Evolutionary conservation across 2,329 filamentous ascomycete genomes (phyloP), one percentile per base, ranked within the genome.

Genomic region (Aureobasidium subglaciale): DNA sequence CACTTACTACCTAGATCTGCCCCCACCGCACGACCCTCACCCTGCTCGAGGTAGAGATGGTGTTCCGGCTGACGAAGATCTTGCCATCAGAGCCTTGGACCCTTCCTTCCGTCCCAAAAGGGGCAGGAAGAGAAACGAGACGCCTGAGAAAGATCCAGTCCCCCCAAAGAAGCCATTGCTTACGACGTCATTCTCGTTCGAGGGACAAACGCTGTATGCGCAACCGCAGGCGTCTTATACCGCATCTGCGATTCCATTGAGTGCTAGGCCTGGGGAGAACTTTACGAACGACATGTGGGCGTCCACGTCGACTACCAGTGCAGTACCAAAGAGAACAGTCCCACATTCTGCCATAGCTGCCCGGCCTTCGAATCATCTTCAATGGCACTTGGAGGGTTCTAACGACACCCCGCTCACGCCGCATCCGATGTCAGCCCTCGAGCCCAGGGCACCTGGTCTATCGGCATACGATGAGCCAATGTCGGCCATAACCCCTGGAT

Each of bases 11-110:
- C 84, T 81, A 15, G 81, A 89, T 32, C 79, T 95, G 22, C 90
- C 90, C 0, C 74, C 78, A 5, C 77, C 80, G 13, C 75, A 80
- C 27, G 80, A 84, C 54, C 82, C 86, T 2, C 76, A 85, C 32
- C 79, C 80, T 24, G 78, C 84, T 35, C 77, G 80, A 29, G 82
- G 83, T 15, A 82, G 91, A 41, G 91, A 96, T 70, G 90, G 89
- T 6, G 89, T 96, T 1, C 80, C 85, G 1, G 73, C 90, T 2
- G 90, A 95, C 67, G 91, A 96, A 68, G 91, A 96, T 69, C 83
- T 96, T 69, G 91, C 90, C 2, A 76, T 96, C 46, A 80, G 90
- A 59, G 89, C 90, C 2, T 77, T 96, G 3, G 78, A 96, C 48
- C 90, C 91, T 25, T 86, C 93, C 57, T 82, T 80, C 69, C 76